Evolutionary conservation across 345 rosid genomes (phyloP).

Genomic region (Hibiscus mutabilis): DNA sequence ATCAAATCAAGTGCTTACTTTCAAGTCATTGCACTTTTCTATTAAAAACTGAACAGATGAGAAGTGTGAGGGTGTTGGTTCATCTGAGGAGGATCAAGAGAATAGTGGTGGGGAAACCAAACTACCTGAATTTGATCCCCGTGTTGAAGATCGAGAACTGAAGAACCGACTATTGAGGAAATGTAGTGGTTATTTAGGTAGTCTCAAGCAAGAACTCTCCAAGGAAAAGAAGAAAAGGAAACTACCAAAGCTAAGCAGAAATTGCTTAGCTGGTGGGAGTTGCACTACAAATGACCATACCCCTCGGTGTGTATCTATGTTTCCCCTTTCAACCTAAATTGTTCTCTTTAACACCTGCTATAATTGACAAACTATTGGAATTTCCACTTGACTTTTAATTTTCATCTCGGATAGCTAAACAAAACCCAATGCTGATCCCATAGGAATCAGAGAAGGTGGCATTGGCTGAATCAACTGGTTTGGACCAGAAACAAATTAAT

Average conservation of each 20-base stretch:
- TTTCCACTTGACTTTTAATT: neutral
- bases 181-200: conserved; percentile 91
- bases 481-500: conserved; percentile 97
- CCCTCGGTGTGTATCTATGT: conserved; percentile 73
- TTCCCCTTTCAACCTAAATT: neutral
- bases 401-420: neutral
- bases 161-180: conserved; percentile 86
- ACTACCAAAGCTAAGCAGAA: conserved; percentile 95
- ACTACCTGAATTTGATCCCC: conserved; percentile 75
- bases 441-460: conserved; percentile 98
- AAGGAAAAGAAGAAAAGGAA: conserved; percentile 99
- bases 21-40: neutral
- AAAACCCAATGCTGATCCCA: neutral
- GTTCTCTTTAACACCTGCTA: too few relatives aligned
- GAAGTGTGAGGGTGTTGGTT: conserved; percentile 69
- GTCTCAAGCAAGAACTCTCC: conserved; percentile 92
- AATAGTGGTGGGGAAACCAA: conserved; percentile 79
- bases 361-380: neutral
- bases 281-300: conserved; percentile 99
- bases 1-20: neutral
- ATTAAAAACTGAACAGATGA: conserved; percentile 43
- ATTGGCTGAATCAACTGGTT: conserved; percentile 88
- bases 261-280: conserved; percentile 97
- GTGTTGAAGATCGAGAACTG: conserved; percentile 89
- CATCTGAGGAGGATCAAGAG: conserved; percentile 80